Percentiles rank a stretch among this genome's conserved stretches.
Evolutionary conservation across 306 rosid species (phyloP).

Genomic region (Sphenostylis stenocarpa): DNA sequence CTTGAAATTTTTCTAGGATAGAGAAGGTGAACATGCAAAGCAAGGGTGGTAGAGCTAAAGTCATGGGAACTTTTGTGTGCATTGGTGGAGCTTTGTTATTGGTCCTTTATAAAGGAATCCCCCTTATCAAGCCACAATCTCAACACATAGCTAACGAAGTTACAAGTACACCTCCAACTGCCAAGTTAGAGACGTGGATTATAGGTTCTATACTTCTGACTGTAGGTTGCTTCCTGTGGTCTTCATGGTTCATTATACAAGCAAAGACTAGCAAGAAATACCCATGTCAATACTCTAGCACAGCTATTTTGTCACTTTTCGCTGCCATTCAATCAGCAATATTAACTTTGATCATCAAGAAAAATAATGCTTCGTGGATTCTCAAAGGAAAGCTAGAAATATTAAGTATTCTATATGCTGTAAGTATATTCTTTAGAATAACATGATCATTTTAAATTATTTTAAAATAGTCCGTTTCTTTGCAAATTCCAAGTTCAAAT

Average conservation of each 20-base stretch:
- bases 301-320: slow-evolving; percentile 70
- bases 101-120: slow-evolving; percentile 69
- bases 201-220: slow-evolving; percentile 59
- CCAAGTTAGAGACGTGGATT: slow-evolving; percentile 52
- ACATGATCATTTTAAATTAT: not conserved
- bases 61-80: slow-evolving; percentile 58
- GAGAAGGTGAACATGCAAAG: slow-evolving; percentile 68
- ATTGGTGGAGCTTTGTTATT: slow-evolving; percentile 64
- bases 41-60: slow-evolving; percentile 69
- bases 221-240: slow-evolving; percentile 71
- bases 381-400: slow-evolving; percentile 67
- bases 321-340: slow-evolving; percentile 68
- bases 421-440: slow-evolving; percentile 43
- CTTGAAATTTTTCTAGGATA: slow-evolving; percentile 46
- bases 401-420: slow-evolving; percentile 57
- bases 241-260: slow-evolving; percentile 92
- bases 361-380: slow-evolving; percentile 51
- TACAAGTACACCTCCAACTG: slow-evolving; percentile 8
- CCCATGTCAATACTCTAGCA: slow-evolving; percentile 83
- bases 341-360: slow-evolving; percentile 51
- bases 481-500: slow-evolving; percentile 1
- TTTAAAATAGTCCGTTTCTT: slow-evolving; percentile 3
- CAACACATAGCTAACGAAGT: not conserved
- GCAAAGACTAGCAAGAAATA: slow-evolving; percentile 60
- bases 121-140: slow-evolving; percentile 43